These are phyloP conservation scores for Neovahlkampfia damariscottae DNA, from an alignment of 78 protist genomes.

Conservation along the genomic window DNA sequence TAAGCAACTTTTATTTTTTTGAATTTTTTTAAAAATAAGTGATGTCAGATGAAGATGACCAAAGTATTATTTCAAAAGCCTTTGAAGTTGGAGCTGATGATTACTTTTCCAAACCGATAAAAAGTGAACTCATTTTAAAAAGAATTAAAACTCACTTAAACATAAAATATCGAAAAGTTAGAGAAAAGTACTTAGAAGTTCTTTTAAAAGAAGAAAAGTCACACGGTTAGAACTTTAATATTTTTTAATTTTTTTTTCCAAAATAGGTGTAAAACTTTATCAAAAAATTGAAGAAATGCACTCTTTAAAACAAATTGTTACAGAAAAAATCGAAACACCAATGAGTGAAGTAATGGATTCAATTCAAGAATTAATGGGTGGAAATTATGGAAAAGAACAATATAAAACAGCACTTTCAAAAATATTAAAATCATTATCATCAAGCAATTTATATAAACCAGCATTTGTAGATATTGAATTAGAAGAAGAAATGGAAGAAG, in stretches of 20 bases:
- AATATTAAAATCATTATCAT: not conserved
- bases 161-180: not conserved
- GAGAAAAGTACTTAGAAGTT: not conserved
- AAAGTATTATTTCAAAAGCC: not conserved
- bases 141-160: not conserved
- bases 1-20: too few species aligned
- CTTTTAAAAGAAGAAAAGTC: not conserved
- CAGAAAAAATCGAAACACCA: not conserved
- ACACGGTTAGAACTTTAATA: not conserved
- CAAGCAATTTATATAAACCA: not conserved
- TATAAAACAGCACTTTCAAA: not conserved
- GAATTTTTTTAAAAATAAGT: too few species aligned
- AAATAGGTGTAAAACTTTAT: not conserved
- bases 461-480: not conserved
- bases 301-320: not conserved
- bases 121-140: not conserved
- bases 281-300: not conserved
- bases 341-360: not conserved
- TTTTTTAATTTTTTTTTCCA: too few species aligned
- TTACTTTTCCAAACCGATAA: not conserved
- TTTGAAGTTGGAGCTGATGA: not conserved
- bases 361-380: not conserved
- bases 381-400: not conserved
- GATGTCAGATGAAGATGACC: not conserved
- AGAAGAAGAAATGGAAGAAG: not conserved